These are phyloP conservation scores for Gloeophyllum trabeum DNA, from an alignment of 768 basidiomycete genomes.

Conservation along the genomic window DNA sequence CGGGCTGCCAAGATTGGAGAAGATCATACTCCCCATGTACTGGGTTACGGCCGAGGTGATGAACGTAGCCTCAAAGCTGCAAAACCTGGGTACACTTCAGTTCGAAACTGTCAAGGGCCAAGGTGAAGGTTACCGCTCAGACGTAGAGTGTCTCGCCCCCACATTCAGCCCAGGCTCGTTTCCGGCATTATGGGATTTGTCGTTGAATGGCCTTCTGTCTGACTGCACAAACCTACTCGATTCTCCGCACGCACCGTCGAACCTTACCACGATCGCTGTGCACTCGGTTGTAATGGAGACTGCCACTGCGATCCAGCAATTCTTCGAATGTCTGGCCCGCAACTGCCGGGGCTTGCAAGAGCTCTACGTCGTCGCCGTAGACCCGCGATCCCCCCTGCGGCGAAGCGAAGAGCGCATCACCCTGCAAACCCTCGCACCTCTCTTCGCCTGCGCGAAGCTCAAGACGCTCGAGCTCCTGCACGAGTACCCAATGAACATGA, in stretches of 20 bases:
- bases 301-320: conserved; percentile 26
- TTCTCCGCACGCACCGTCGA: conserved; percentile 30
- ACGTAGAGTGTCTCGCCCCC: conserved; percentile 34
- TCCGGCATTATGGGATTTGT: conserved; percentile 40
- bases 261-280: conserved; percentile 39
- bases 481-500: conserved; percentile 13
- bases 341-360: conserved; percentile 35
- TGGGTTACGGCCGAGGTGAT: conserved; percentile 34
- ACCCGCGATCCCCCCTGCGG: conserved; percentile 7
- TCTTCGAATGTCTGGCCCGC: conserved; percentile 33
- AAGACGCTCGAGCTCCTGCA: conserved; percentile 21
- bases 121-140: conserved; percentile 32
- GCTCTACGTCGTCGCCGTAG: conserved; percentile 26
- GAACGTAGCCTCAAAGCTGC: conserved; percentile 32
- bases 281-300: conserved; percentile 35
- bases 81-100: conserved; percentile 33
- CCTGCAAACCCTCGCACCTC: conserved; percentile 23
- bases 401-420: conserved; percentile 17
- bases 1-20: conserved; percentile 31
- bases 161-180: conserved; percentile 35
- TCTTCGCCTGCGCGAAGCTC: conserved; percentile 20
- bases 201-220: conserved; percentile 30
- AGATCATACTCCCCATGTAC: conserved; percentile 39
- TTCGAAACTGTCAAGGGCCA: conserved; percentile 39
- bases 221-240: conserved; percentile 35